Evolutionary conservation across 73 alveolate species (phyloP), one percentile per base, ranked within the genome.

Genomic region (Symbiodinium natans): DNA sequence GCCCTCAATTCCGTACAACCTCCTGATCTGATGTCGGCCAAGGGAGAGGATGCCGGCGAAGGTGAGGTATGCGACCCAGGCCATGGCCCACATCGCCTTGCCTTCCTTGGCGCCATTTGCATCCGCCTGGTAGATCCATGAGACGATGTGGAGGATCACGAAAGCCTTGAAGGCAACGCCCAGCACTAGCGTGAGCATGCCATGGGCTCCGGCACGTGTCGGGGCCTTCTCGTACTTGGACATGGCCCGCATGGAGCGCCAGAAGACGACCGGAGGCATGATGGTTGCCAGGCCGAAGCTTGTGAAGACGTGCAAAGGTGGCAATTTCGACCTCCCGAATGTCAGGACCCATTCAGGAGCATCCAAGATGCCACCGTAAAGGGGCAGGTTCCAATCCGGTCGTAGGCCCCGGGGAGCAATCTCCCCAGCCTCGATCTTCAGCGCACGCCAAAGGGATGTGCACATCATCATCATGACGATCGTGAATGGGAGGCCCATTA

Each of bases 401-500:
- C 93, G 27, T 52, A 33, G 63, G 82, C 54, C 54, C 39, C 36
- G 23, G 13, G 93, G 93, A 2, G 82, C 82, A 52, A 85, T 85
- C 54, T 85, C 82, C 33, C 93, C 93, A 15, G 93, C 80, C 52
- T 85, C 93, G 34, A 85, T 29, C 80, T 85, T 85, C 82, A 85
- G 82, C 3, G 93, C 94, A 2, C 94, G 84, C 94, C 94, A 87
- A 63, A 87, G 17, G 41, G 94, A 87, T 11, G 94, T 59, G 94
- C 94, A 87, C 94, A 87, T 87, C 84, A 56, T 2, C 84, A 54
- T 56, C 54, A 87, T 52, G 84, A 87, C 63, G 63, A 87, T 15
- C 41, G 94, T 87, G 84, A 87, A 87, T 1, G 84, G 94, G 48
- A 87, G 42, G 94, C 94, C 94, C 94, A 59, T 87, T 10, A 87